Conservation (phyloP, 805 yeast genomes). For the Middelhovenomyces tepae region DNA sequence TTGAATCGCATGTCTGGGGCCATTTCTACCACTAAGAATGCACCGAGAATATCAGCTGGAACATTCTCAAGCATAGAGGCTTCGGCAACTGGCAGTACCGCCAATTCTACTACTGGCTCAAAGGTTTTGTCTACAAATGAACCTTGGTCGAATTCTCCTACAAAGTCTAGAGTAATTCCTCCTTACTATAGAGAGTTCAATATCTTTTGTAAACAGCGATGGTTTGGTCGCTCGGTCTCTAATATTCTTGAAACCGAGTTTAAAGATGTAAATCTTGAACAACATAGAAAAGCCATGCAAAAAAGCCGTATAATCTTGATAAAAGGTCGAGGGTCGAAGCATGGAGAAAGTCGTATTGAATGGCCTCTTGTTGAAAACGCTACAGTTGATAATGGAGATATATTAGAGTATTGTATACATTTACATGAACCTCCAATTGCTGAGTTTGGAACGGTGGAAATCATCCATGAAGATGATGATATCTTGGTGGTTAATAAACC, state of each 20-base stretch:
- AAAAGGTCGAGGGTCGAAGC: conserved; percentile 53
- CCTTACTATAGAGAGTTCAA: conserved; percentile 34
- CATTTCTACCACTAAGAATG: no score
- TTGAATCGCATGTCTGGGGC: no score
- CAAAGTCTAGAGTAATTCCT: no score
- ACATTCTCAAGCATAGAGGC: no score
- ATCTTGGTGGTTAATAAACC: conserved; percentile 86
- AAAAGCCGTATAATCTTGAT: conserved; percentile 59
- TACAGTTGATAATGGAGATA: conserved; percentile 67
- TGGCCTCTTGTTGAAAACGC: no score
- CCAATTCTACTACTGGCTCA: no score
- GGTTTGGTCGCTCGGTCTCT: conserved; percentile 69
- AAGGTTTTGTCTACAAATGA: no score
- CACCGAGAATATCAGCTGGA: no score
- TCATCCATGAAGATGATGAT: conserved; percentile 67
- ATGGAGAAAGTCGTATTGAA: conserved; percentile 32
- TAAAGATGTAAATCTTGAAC: no score
- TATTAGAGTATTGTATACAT: conserved; percentile 69
- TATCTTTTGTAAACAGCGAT: conserved; percentile 75
- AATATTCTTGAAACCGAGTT: conserved; percentile 74
- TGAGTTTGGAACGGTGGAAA: conserved; percentile 43
- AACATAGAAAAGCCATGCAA: conserved; percentile 39
- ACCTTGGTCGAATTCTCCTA: no score
- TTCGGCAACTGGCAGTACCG: no score
- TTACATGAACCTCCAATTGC: conserved; percentile 86